Evolutionary conservation across 768 basidiomycete species (phyloP), one percentile per base, ranked within the genome.

Genomic region (Tulasnella sp.): DNA sequence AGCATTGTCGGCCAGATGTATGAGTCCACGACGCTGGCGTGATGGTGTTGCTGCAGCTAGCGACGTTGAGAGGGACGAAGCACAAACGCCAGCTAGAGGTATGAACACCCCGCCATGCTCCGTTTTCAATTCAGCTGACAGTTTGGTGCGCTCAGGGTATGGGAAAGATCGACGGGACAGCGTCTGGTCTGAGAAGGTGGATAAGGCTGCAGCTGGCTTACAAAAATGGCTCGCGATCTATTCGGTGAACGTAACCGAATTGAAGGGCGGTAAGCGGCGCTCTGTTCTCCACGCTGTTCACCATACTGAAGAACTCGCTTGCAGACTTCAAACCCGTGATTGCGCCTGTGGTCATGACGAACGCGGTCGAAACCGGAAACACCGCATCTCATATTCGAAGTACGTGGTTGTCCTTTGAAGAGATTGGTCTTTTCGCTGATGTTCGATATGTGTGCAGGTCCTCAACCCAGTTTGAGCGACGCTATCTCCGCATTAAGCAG

Each of bases 401-500:
- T 77, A 39, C 20, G 77, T 48, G 3, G 29, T 23, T 7, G 35
- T 26, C n/a, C 42, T 74, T n/a, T 42, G 2, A 3, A 32, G 40
- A 5, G 39, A 18, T 32, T n/a, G 18, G 23, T 57, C 70, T 20
- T 37, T 40, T 77, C 23, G 32, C 13, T 75, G 32, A 44, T 23
- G 5, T 51, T 74, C 15, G 75, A 51, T 0, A 3, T 18, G 7
- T 23, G 40, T 13, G 20, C 79, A 93, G 93, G 91, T 0, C 91
- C 91, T 10, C 88, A 92, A 23, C 93, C 93, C 13, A 92, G 91
- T 0, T 85, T 95, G 3, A 91, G 92, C 3, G 91, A 94, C 81
- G 88, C 90, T 2, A 87, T 94, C 32, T 89, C 91, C 73, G 89
- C 91, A 0, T 84, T 94, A 67, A 88, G 89, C 48, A 86, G 88